These are phyloP conservation scores for Naganishia randhawae DNA, from an alignment of 768 basidiomycete genomes.

Conservation along the genomic window DNA sequence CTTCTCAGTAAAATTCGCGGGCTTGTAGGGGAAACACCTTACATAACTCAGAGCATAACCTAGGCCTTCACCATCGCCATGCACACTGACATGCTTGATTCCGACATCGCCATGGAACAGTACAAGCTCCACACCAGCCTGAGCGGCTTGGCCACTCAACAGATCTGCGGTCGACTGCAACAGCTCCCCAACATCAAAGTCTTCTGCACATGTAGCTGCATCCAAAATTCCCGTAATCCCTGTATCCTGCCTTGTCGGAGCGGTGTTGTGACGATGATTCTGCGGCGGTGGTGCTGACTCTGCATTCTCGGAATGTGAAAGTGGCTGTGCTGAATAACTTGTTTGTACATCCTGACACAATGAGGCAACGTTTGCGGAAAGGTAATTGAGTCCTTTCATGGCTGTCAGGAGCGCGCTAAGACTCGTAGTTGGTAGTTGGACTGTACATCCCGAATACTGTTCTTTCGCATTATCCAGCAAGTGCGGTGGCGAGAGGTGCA, in stretches of 20 bases:
- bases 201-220: conserved; percentile 52
- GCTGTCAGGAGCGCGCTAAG: conserved; percentile 82
- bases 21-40: conserved; percentile 50
- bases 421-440: conserved; percentile 80
- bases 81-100: conserved; percentile 79
- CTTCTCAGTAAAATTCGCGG: not conserved
- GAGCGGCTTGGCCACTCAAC: conserved; percentile 74
- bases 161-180: conserved; percentile 85
- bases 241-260: not conserved
- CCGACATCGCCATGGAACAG: conserved; percentile 84
- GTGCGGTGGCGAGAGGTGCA: conserved; percentile 85
- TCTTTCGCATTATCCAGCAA: conserved; percentile 88
- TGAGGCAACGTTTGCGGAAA: conserved; percentile 62
- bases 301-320: not conserved
- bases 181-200: conserved; percentile 89
- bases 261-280: conserved; percentile 2
- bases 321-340: not conserved
- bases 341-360: conserved; percentile 30
- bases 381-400: conserved; percentile 90
- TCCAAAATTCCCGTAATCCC: conserved; percentile 21
- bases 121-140: conserved; percentile 82
- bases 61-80: conserved; percentile 77
- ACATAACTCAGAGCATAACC: conserved; percentile 80
- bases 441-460: conserved; percentile 81
- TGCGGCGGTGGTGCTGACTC: not conserved